A percentile compares a stretch with the other conserved stretches of the same genome.
phyloP scores from a whole-genome alignment of 2,329 filamentous ascomycete genomes.

The Diplodia mutila region DNA sequence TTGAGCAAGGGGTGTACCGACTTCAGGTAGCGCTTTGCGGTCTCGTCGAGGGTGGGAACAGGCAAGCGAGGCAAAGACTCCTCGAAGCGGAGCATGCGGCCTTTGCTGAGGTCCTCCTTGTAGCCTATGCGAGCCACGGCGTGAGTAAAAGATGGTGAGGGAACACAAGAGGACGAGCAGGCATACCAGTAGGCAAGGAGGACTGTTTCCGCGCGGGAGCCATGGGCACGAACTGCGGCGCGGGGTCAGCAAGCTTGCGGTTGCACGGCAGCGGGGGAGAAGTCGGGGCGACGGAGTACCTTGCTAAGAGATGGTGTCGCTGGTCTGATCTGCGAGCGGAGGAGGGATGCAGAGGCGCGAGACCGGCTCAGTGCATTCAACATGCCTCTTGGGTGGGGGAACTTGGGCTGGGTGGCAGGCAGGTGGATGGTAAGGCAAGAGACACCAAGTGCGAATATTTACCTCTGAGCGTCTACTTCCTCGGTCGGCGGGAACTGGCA shows the following conservation, averaged over 20 bases:
- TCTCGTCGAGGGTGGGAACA: constrained; percentile 82
- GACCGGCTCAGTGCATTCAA: constrained; percentile 46
- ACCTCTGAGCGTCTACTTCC: constrained; percentile 12
- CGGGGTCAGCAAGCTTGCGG: constrained; percentile 7
- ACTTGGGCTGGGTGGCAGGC: constrained; percentile 1
- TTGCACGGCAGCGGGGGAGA: constrained; percentile 4
- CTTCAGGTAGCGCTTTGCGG: constrained; percentile 78
- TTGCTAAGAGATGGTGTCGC: constrained; percentile 35
- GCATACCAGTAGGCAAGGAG: constrained; percentile 51
- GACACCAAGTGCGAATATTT: background rate
- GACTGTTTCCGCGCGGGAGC: constrained; percentile 46
- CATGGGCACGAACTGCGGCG: constrained; percentile 40
- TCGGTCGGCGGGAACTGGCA: constrained; percentile 26
- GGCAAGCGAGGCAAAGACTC: constrained; percentile 81
- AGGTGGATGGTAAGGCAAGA: background rate
- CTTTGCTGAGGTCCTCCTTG: constrained; percentile 77
- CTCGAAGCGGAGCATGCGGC: constrained; percentile 81
- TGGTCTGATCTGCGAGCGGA: constrained; percentile 37
- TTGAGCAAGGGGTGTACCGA: constrained; percentile 75
- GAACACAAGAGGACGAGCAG: constrained; percentile 29
- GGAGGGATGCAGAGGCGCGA: constrained; percentile 43
- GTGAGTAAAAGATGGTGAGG: constrained; percentile 22
- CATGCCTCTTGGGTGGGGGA: constrained; percentile 36
- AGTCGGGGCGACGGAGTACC: constrained; percentile 30
- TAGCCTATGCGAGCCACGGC: constrained; percentile 60